Base-by-base conservation (phyloP, 1,139 yeast genomes). In the Geotrichum aggregatum region DNA sequence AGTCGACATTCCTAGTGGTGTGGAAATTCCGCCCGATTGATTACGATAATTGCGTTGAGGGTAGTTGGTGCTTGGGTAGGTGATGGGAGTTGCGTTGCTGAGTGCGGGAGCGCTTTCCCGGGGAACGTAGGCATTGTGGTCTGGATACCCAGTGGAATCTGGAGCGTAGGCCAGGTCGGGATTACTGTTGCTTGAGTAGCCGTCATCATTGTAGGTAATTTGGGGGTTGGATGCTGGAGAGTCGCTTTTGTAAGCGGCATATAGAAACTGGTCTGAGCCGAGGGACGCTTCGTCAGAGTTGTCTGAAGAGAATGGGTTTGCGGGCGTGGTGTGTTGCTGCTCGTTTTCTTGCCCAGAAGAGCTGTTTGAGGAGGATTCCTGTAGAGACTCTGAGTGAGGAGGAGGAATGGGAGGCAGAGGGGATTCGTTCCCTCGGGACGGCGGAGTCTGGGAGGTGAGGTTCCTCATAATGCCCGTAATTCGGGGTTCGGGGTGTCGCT, bases 261-360 rank as follows among this genome's bases (percentile, higher is more conserved):
- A 51, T 13, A 54, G 22, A 26, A 40, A 48, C 40, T 47, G 54
- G 21, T 52, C 56, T 14, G 56, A 54, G 35, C 52, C 54, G 28
- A 47, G 28, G 2, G 54, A 51, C 1, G 44, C 51, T 24, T 46
- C 49, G 36, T 49, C 54, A 1, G 56, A 51, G 24, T 31, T 39
- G 39, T 44, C 52, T 2, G 45, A 36, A 13, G 40, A 44, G 21
- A 46, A 46, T n/a, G 45, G 50, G 11, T 47, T 41, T 24, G 28
- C 7, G 8, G 28, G 28, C 8, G 28, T 5, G 28, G 28, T 5
- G 28, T 24, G 5, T 24, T 5, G 28, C 8, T 5, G 7, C 5
- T 24, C 28, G 28, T 24, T 24, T 3, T 8, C 18, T 26, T 16
- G 30, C 13, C 43, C 33, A 45, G 42, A 14, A 44, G 45, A 21